Percentiles rank a stretch among this genome's conserved stretches.
These are phyloP conservation scores for Pseudopithomyces chartarum DNA, from an alignment of 2,329 filamentous ascomycete genomes.

Conservation along the genomic window DNA sequence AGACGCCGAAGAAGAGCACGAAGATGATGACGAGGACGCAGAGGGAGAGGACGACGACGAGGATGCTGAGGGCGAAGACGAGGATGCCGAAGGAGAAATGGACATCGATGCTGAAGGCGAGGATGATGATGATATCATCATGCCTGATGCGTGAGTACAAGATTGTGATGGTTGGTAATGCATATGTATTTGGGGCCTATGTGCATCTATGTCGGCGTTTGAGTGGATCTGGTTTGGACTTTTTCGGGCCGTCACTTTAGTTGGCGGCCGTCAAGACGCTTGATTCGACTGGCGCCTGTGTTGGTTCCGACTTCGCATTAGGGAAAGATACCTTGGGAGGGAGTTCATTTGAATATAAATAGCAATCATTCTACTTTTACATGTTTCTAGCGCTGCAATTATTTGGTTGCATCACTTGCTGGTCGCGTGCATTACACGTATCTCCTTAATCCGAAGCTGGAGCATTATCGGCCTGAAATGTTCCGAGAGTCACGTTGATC, in stretches of 20 bases:
- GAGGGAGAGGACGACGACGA: slow-evolving; percentile 22
- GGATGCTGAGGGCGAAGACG: slow-evolving; percentile 31
- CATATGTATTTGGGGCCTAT: not conserved
- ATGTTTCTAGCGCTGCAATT: not conserved
- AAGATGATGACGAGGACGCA: slow-evolving; percentile 23
- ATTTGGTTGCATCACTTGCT: not conserved
- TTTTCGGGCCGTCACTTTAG: not conserved
- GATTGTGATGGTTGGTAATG: not conserved
- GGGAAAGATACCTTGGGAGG: slow-evolving; percentile 29
- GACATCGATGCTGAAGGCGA: slow-evolving; percentile 34
- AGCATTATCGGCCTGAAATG: slow-evolving; percentile 1
- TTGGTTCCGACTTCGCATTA: slow-evolving; percentile 17
- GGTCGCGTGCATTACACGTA: not conserved
- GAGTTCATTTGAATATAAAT: slow-evolving; percentile 12
- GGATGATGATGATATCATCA: slow-evolving; percentile 37
- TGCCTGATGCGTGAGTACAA: slow-evolving; percentile 25
- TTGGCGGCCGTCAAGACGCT: not conserved
- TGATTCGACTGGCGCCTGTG: slow-evolving; percentile 3
- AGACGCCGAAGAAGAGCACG: slow-evolving; percentile 29
- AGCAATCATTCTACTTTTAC: not conserved
- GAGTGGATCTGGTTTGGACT: not conserved
- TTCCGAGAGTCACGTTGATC: slow-evolving; percentile 6
- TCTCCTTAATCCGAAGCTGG: not conserved
- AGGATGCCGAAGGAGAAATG: slow-evolving; percentile 23
- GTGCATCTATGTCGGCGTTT: not conserved